Evolutionary conservation across 306 rosid species (phyloP), one percentile per base, ranked within the genome.

Genomic region (Styphnolobium japonicum): DNA sequence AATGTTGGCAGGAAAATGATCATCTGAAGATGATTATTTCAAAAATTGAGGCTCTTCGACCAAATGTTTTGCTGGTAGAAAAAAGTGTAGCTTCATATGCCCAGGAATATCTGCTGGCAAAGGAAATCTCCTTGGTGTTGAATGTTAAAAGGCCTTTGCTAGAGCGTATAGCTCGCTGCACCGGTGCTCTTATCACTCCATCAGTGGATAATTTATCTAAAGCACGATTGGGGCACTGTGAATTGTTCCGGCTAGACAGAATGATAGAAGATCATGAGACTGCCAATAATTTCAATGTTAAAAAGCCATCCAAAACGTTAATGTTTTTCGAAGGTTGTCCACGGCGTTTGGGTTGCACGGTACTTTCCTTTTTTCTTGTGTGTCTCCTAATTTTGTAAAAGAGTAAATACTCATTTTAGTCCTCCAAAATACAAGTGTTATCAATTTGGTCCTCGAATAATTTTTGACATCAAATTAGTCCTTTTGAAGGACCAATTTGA

Each of bases 251-350:
- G n/a, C 73, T 93, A 73, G 98, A 91, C 77, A 84, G 85, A 68
- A 65, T 91, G 66, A 79, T 84, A 49, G 99, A 96, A 87, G 91
- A 90, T 80, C 89, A 80, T 11, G 97, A 85, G 90, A 79, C 76
- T 68, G 43, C 80, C 52, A 91, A 85, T 81, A 93, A 90, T 84
- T 85, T 85, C 11, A 90, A 86, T 89, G n/a, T n/a, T n/a, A 90
- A 60, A 85, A 96, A 89, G 83, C 90, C 93, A 60, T 77, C 89
- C 18, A 96, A 96, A 86, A 93, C 99, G 40, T 82, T 96, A 77
- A 96, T 96, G 99, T 96, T 90, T 82, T 96, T 96, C 57, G 98
- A 93, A 88, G 97, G 99, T 71, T 96, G 99, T 82, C 94, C 99
- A 15, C 87, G 96, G 85, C 97, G 98, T 60, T 89, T 93, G 87